Percentiles rank a stretch among this genome's conserved stretches.
phyloP scores from a whole-genome alignment of 495 filamentous ascomycete species.

The Penicillium pulvis region DNA sequence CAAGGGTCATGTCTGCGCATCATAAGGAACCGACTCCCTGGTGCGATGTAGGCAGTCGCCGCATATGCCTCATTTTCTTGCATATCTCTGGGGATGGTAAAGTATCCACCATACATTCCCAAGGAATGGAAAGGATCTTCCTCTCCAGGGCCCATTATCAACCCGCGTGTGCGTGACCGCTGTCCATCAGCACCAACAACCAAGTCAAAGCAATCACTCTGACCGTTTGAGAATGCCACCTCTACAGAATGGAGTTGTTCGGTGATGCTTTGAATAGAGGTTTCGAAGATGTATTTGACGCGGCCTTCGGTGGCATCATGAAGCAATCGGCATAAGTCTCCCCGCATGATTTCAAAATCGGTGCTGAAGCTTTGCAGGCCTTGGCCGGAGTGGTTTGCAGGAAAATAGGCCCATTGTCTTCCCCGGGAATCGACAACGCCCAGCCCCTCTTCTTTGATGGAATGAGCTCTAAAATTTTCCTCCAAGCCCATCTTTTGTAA shows the following conservation, averaged over 20 bases:
- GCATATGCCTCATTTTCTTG: too few relatives aligned
- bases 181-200: constrained; percentile 54
- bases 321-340: constrained; percentile 39
- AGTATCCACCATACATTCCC: too few relatives aligned
- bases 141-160: constrained; percentile 29
- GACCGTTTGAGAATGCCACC: constrained; percentile 41
- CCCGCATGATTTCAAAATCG: constrained; percentile 52
- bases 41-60: too few relatives aligned
- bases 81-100: too few relatives aligned
- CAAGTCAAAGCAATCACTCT: constrained; percentile 43
- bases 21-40: too few relatives aligned
- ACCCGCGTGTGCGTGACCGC: constrained; percentile 40
- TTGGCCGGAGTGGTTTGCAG: constrained; percentile 21
- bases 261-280: constrained; percentile 18
- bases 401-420: constrained; percentile 16
- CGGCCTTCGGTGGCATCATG: constrained; percentile 31
- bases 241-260: constrained; percentile 22
- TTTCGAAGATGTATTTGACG: constrained; percentile 33
- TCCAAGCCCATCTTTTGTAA: constrained; percentile 42
- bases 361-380: constrained; percentile 36
- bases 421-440: constrained; percentile 34
- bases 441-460: constrained; percentile 37
- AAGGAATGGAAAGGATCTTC: neutral
- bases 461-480: constrained; percentile 21
- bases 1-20: too few relatives aligned